Base-by-base conservation (phyloP, 208 protist species). In the Leishmania braziliensis region DNA sequence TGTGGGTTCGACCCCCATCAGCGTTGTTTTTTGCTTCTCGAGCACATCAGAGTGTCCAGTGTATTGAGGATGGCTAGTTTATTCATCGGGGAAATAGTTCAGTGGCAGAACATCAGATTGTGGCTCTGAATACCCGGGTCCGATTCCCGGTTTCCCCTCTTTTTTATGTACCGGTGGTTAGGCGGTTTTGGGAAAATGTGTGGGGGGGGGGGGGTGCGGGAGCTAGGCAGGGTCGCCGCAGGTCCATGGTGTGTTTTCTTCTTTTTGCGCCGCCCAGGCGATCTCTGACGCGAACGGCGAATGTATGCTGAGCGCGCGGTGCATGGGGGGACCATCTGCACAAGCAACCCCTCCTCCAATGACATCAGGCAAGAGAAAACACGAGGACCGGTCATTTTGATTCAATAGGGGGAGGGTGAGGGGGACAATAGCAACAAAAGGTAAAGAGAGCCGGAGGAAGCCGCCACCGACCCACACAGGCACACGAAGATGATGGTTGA, bases 51-150 rank as follows among this genome's bases (percentile, higher is more conserved):
- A 91, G 36, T 33, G 0, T 39, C 0, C 36, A 39, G 36, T 2
- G 1, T 39, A 39, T 39, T 39, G 36, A 2, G 36, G 36, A 0
- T 39, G 36, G 36, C 36, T 2, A 2, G 0, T 39, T 39, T 2
- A 2, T 39, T 0, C 36, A 39, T 39, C 43, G 90, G 88, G 88
- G 88, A 92, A 88, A 92, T 93, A 91, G 90, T 92, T 92, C 90
- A 94, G 88, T 93, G 90, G 92, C 88, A 94, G 90, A 93, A 93
- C 90, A 93, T 87, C 83, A 93, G 92, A 95, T 93, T 96, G 91
- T 94, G 90, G 91, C 91, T 95, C 92, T 93, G 87, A 91, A 86
- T 82, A 92, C 86, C 92, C 90, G 89, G 91, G 89, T 93, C 87
- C 92, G 91, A 96, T 95, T 92, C 92, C 92, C 90, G 92, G 92